Conservation (phyloP, 2,329 filamentous ascomycete genomes). For the Pezicula carpinea region DNA sequence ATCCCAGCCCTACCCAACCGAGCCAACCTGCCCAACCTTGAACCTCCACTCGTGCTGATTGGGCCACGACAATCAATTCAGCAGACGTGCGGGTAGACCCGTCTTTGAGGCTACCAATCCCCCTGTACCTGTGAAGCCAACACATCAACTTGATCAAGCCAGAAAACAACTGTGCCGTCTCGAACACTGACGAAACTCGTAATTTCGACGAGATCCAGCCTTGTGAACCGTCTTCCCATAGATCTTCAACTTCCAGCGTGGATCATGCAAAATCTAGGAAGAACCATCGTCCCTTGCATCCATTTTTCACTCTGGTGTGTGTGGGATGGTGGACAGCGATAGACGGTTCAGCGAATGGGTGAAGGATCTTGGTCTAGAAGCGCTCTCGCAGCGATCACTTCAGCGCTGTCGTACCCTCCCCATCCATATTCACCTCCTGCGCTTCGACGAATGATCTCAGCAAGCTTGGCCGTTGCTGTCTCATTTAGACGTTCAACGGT, state of each 20-base stretch:
- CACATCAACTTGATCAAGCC: too few species aligned
- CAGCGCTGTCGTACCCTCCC: slow-evolving; percentile 67
- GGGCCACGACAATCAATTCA: background rate
- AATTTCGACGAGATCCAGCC: background rate
- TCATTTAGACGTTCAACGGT: slow-evolving; percentile 67
- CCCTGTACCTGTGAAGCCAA: too few species aligned
- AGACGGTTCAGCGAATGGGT: slow-evolving; percentile 23
- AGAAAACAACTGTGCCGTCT: background rate
- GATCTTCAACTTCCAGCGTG: background rate
- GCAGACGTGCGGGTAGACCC: too few species aligned
- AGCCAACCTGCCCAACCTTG: background rate
- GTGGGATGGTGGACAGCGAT: background rate
- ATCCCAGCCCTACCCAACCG: too few species aligned
- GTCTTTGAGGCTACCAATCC: too few species aligned
- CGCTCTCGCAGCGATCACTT: slow-evolving; percentile 67
- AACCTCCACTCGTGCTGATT: background rate
- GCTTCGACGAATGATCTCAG: slow-evolving; percentile 67
- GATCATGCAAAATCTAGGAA: slow-evolving; percentile 1
- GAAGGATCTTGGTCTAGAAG: slow-evolving; percentile 27
- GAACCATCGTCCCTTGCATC: background rate
- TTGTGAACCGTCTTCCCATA: background rate
- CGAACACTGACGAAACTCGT: background rate
- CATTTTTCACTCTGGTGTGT: background rate
- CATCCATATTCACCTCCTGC: slow-evolving; percentile 58
- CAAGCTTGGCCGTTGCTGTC: slow-evolving; percentile 67